Evolutionary conservation across 805 yeast species (phyloP).

Genomic region (Yarrowia osloensis): DNA sequence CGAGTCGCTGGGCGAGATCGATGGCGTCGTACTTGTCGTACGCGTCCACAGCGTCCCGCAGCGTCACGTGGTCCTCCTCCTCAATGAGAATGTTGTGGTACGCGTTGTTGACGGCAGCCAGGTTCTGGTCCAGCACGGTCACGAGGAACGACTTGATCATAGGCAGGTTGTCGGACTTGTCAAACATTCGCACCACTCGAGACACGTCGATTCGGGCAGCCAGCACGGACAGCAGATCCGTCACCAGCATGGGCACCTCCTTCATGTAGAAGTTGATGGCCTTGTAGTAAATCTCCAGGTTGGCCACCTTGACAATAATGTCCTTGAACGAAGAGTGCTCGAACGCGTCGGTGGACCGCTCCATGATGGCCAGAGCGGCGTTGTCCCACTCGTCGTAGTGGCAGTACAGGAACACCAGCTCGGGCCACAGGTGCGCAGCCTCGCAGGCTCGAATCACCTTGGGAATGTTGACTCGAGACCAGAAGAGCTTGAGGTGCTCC

Average conservation of each 20-base stretch:
- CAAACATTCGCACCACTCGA: constrained; percentile 91
- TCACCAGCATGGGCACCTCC: constrained; percentile 87
- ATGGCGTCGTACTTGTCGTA: constrained; percentile 90
- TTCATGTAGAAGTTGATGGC: constrained; percentile 92
- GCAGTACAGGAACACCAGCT: constrained; percentile 90
- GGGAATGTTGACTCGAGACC: constrained; percentile 98
- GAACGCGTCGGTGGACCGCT: constrained; percentile 86
- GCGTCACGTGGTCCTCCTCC: constrained; percentile 92
- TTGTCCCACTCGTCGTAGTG: constrained; percentile 99
- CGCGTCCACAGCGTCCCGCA: constrained; percentile 82
- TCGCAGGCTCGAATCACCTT: constrained; percentile 94
- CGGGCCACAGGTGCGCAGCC: constrained; percentile 93
- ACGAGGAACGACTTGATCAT: constrained; percentile 93
- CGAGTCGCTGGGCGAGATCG: constrained; percentile 89
- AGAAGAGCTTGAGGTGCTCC: constrained; percentile 96
- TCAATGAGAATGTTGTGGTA: constrained; percentile 94
- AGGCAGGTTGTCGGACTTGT: constrained; percentile 93
- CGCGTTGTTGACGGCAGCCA: constrained; percentile 88
- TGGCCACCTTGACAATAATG: constrained; percentile 89
- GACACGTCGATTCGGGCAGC: constrained; percentile 90
- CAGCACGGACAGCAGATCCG: constrained; percentile 80
- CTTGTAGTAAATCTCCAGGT: constrained; percentile 94
- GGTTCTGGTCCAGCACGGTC: constrained; percentile 86
- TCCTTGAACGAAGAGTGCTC: constrained; percentile 95
- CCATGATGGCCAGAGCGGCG: constrained; percentile 96